Evolutionary conservation across 768 basidiomycete genomes (phyloP), one percentile per base, ranked within the genome.

Genomic region (Pholiota conissans): DNA sequence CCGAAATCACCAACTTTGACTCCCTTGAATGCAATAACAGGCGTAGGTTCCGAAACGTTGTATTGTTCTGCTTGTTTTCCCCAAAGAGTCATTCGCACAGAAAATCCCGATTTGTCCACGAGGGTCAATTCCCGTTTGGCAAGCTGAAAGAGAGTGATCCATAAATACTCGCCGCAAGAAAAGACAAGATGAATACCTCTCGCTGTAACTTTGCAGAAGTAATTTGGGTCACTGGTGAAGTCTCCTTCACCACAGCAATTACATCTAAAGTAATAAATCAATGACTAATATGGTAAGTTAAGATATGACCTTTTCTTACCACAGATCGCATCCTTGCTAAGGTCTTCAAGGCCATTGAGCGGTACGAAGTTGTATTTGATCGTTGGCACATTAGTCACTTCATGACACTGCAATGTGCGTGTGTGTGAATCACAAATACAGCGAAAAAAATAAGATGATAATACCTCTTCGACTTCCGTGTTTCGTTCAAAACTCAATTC

Each of bases 1-100:
- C 89, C 87, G 70, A 89, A 99, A 62, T 98, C 96, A 26, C 93
- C 88, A 37, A 98, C 91, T 70, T 89, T 93, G 61, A 93, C 92
- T 22, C 92, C 90, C 73, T 95, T 97, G 82, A 95, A 92, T 3
- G 96, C 96, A 61, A 95, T 81, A 28, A 98, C 86, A 8, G 92
- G 85, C 49, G 79, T 78, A 10, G 80, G 76, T 18, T 76, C 74
- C 5, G 79, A 74, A 37, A 61, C 63, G n/a, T 72, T 70, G 69
- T 85, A 98, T 37, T 82, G 81, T 69, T 98, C 93, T 0, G 96
- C 96, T 70, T 93, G 90, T 70, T 90, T 93, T 22, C 96, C 97
- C 97, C 96, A 99, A 28, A 98, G 77, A 3, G 96, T 99, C 62
- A 98, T 69, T 30, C 93, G 84, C 37, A 93, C 87, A 14, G 87